A percentile compares a stretch with the other conserved stretches of the same genome.
These are phyloP conservation scores for Gossypium ekmanianum DNA, from an alignment of 345 rosid species.

Conservation along the genomic window DNA sequence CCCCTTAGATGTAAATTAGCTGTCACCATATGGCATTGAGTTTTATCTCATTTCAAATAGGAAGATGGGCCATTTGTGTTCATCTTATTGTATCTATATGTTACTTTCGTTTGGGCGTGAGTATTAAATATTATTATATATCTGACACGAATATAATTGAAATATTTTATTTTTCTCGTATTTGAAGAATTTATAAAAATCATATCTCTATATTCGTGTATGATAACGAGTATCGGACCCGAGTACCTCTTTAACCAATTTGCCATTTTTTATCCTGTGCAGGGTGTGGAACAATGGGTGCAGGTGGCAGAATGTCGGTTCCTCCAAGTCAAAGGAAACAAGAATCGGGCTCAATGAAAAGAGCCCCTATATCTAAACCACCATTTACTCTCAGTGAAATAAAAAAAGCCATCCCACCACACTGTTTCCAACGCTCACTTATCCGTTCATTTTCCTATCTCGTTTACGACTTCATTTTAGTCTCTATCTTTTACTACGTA, in stretches of 20 bases:
- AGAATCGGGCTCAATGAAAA: background rate
- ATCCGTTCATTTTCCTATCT: slow-evolving; percentile 67
- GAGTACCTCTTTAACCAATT: background rate
- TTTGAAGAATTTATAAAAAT: background rate
- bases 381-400: slow-evolving; percentile 62
- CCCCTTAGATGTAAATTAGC: too few relatives aligned
- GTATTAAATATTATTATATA: too few relatives aligned
- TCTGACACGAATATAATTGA: too few relatives aligned
- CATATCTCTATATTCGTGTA: background rate
- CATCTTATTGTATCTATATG: too few relatives aligned
- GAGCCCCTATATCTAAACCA: background rate
- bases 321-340: background rate
- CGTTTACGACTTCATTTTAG: slow-evolving; percentile 49
- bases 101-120: too few relatives aligned
- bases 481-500: slow-evolving; percentile 44
- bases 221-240: too few relatives aligned
- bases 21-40: too few relatives aligned
- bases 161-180: too few relatives aligned
- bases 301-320: slow-evolving; percentile 7
- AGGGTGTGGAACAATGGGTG: slow-evolving; percentile 11
- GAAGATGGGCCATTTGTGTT: too few relatives aligned
- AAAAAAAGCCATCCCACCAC: slow-evolving; percentile 80
- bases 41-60: too few relatives aligned
- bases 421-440: slow-evolving; percentile 76
- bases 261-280: background rate